Percentiles rank a stretch among this genome's conserved stretches.
phyloP scores from a whole-genome alignment of 768 basidiomycete genomes.

The Serendipita vermifera region DNA sequence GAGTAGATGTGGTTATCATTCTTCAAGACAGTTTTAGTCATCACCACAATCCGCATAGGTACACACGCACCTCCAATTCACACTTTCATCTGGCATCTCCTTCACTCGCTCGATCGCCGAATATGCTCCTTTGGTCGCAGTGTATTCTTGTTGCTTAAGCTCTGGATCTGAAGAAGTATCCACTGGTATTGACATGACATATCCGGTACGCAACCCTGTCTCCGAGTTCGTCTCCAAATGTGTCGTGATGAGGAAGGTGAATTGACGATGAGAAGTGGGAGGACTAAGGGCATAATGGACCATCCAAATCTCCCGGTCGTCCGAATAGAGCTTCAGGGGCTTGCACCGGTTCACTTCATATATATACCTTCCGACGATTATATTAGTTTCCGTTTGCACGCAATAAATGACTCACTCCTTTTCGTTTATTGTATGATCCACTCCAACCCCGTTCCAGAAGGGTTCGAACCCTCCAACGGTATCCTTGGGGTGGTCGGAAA shows the following conservation, averaged over 20 bases:
- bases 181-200: not conserved
- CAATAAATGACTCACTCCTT: not conserved
- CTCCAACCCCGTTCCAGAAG: not conserved
- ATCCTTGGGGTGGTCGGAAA: not conserved
- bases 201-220: not conserved
- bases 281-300: not conserved
- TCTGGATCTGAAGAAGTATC: not conserved
- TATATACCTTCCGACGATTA: not conserved
- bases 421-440: not conserved
- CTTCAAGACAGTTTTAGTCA: conserved; percentile 73
- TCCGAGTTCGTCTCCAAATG: not conserved
- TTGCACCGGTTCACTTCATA: not conserved
- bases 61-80: conserved; percentile 1
- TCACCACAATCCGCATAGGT: too few species aligned
- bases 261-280: not conserved
- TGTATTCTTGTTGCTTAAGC: not conserved
- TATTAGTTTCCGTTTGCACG: not conserved
- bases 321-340: not conserved
- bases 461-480: not conserved
- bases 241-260: not conserved
- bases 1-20: conserved; percentile 45
- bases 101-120: not conserved
- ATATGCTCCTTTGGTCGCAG: not conserved
- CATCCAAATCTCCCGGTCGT: not conserved
- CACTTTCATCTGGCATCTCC: conserved; percentile 4